Evolutionary conservation across 768 basidiomycete genomes (phyloP).

Genomic region (Dentipellis sp.): DNA sequence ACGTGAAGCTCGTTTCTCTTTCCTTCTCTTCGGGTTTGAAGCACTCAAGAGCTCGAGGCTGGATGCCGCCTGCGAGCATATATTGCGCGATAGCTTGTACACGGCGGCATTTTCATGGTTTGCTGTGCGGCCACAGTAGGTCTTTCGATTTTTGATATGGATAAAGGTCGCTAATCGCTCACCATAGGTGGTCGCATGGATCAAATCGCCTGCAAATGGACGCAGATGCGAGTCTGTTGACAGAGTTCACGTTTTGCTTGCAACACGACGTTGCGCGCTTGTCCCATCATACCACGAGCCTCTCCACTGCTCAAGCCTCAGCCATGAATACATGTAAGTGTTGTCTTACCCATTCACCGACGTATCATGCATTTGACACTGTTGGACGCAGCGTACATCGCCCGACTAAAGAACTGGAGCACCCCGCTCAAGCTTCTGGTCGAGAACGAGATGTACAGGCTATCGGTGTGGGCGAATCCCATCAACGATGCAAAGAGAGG

Average conservation of each 20-base stretch:
- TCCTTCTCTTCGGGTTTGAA: slow-evolving; percentile 91
- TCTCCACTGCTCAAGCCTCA: slow-evolving; percentile 39
- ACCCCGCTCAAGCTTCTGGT: slow-evolving; percentile 75
- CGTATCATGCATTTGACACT: slow-evolving; percentile 1
- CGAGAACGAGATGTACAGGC: slow-evolving; percentile 82
- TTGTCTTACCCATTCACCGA: slow-evolving; percentile 14
- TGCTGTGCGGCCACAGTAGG: slow-evolving; percentile 85
- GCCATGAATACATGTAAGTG: slow-evolving; percentile 20
- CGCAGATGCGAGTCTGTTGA: slow-evolving; percentile 79
- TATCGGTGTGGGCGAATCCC: slow-evolving; percentile 89
- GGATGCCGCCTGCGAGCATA: slow-evolving; percentile 73
- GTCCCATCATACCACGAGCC: slow-evolving; percentile 47
- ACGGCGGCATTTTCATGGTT: slow-evolving; percentile 87
- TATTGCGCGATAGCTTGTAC: slow-evolving; percentile 70
- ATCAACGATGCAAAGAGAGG: slow-evolving; percentile 67
- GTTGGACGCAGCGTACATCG: slow-evolving; percentile 42
- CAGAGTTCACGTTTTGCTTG: slow-evolving; percentile 73
- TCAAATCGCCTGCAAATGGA: slow-evolving; percentile 85
- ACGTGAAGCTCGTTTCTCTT: slow-evolving; percentile 82
- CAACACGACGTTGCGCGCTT: slow-evolving; percentile 66
- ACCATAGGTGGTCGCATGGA: slow-evolving; percentile 87
- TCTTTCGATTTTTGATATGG: not conserved
- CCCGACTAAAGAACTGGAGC: slow-evolving; percentile 53
- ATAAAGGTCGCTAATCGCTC: not conserved
- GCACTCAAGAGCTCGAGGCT: slow-evolving; percentile 80